A percentile compares a stretch with the other conserved stretches of the same genome.
phyloP scores from a whole-genome alignment of 2,329 filamentous ascomycete species.

The Dryadomyces sulphureus region DNA sequence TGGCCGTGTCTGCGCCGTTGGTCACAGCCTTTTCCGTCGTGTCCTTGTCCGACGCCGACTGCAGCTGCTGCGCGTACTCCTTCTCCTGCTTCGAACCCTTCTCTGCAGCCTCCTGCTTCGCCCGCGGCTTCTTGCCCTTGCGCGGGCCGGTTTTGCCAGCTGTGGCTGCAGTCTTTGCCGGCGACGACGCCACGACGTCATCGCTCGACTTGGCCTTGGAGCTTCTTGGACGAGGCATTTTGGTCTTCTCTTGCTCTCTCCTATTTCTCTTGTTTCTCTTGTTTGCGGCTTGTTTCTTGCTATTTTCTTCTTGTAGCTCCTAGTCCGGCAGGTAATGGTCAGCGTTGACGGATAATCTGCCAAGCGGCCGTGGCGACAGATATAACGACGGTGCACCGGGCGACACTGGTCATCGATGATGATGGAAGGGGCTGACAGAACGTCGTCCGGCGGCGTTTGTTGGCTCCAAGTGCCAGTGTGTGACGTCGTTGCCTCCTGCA shows the following conservation, averaged over 20 bases:
- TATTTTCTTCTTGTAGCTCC: background rate
- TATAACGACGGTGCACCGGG: background rate
- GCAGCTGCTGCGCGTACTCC: background rate
- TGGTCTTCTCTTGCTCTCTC: too few relatives aligned
- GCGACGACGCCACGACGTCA: background rate
- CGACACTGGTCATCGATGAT: background rate
- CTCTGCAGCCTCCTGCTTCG: background rate
- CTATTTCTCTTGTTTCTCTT: too few relatives aligned
- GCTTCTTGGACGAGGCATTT: background rate
- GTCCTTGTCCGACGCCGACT: background rate
- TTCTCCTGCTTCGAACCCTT: background rate
- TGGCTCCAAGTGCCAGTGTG: background rate
- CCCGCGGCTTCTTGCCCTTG: background rate
- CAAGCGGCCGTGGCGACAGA: background rate
- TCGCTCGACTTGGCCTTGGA: background rate
- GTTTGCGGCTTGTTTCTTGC: background rate
- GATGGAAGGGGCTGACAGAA: background rate
- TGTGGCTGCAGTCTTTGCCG: background rate
- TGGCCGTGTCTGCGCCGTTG: too few relatives aligned
- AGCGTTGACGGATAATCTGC: background rate
- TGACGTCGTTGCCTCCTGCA: slow-evolving; percentile 1
- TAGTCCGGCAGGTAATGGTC: background rate
- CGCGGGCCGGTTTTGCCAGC: background rate
- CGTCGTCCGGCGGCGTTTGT: background rate
- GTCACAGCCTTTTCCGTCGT: background rate